Evolutionary conservation across 2,329 filamentous ascomycete species (phyloP).

Genomic region (Ascosphaera apis): DNA sequence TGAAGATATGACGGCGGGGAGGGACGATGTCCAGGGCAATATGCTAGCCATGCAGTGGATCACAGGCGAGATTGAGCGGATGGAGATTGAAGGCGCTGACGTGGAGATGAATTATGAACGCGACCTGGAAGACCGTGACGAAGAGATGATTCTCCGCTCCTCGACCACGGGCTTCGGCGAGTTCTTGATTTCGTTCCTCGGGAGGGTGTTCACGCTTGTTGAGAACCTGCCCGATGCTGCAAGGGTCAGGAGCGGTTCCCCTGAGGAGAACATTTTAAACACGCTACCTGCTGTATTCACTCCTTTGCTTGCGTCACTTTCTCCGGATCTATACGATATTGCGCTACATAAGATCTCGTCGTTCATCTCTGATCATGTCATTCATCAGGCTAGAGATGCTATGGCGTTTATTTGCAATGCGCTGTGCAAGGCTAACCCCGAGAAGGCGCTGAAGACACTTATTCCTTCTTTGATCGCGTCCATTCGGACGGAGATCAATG

Average conservation of each 20-base stretch:
- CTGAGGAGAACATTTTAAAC: slow-evolving; percentile 93
- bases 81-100: slow-evolving; percentile 70
- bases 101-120: slow-evolving; percentile 66
- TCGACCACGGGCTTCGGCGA: slow-evolving; percentile 88
- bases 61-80: slow-evolving; percentile 74
- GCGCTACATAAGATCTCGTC: slow-evolving; percentile 76
- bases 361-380: slow-evolving; percentile 82
- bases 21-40: slow-evolving; percentile 46
- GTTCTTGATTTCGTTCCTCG: slow-evolving; percentile 73
- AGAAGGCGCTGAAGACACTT: slow-evolving; percentile 77
- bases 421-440: slow-evolving; percentile 82
- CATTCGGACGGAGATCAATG: slow-evolving; percentile 90
- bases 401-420: slow-evolving; percentile 98
- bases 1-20: slow-evolving; percentile 50
- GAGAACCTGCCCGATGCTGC: slow-evolving; percentile 88
- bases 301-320: slow-evolving; percentile 72
- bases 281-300: slow-evolving; percentile 78
- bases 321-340: slow-evolving; percentile 79
- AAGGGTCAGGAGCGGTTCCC: slow-evolving; percentile 67
- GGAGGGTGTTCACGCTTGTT: slow-evolving; percentile 81
- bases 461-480: slow-evolving; percentile 75
- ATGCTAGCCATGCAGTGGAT: slow-evolving; percentile 79
- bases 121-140: slow-evolving; percentile 64
- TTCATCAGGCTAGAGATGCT: slow-evolving; percentile 87
- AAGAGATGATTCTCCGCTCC: slow-evolving; percentile 69